Evolutionary conservation across 805 yeast species (phyloP), one percentile per base, ranked within the genome.

Genomic region (Candida bentonensis): DNA sequence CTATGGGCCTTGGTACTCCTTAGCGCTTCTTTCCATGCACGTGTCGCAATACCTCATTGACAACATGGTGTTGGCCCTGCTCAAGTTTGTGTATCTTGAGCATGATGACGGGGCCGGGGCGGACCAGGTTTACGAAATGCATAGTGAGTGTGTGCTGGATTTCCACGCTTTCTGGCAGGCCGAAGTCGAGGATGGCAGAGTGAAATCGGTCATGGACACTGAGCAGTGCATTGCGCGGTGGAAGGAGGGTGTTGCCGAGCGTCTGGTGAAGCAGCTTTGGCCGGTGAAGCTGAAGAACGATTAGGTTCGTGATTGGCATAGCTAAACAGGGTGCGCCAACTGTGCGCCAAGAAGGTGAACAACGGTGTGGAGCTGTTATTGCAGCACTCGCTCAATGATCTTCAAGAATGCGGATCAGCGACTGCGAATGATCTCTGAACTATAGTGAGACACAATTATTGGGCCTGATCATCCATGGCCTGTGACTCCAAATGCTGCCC

Each of bases 1-100:
- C 9, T 33, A 25, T 13, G 47, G 47, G 21, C 57, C 57, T 7
- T 61, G 65, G 64, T 61, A 61, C 43, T 54, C 62, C 3, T 42
- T 54, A n/a, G 65, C 63, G 2, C 49, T 61, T 21, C 57, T 56
- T 2, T 58, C 63, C 3, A 60, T 61, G 30, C 57, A 58, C n/a
- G 13, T 61, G 17, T 49, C 52, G n/a, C 49, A 40, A 23, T 46
- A 43, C 25, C 15, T 51, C 9, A 15, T 44, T 9, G 45, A 40
- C 5, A 27, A 41, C 40, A 39, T 44, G n/a, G 17, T 20, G 4
- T 40, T 42, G 40, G 42, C 47, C 9, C 21, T 49, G 25, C 28
- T 46, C 25, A 43, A 48, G 42, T 42, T 48, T 2, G 41, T 45
- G 7, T 45, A 45, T 17, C 41, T 44, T 30, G 41, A 23, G 22